These are phyloP conservation scores for Drechslerella coelobrocha DNA, from an alignment of 2,329 filamentous ascomycete species.

Conservation along the genomic window DNA sequence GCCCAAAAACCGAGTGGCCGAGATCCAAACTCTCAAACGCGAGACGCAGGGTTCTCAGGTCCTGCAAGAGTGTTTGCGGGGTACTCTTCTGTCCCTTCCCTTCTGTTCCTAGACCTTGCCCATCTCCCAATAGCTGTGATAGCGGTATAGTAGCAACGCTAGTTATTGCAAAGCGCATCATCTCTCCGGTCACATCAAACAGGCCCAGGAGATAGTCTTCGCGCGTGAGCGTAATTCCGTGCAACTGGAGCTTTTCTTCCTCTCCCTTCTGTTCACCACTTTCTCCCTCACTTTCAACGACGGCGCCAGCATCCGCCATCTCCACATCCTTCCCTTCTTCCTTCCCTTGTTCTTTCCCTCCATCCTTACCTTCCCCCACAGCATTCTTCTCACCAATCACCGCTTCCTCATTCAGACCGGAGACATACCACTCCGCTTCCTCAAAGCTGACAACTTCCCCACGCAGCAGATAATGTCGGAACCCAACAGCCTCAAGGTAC, in stretches of 20 bases:
- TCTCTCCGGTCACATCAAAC: constrained; percentile 91
- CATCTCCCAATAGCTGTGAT: constrained; percentile 61
- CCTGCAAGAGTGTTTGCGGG: constrained; percentile 22
- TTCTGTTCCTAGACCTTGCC: constrained; percentile 58
- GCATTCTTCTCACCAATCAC: constrained; percentile 54
- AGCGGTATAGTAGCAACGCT: constrained; percentile 72
- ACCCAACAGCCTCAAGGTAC: constrained; percentile 88
- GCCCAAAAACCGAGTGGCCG: constrained; percentile 71
- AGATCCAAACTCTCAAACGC: constrained; percentile 66
- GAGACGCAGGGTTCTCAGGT: constrained; percentile 53
- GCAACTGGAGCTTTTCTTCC: constrained; percentile 56
- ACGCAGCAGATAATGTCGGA: constrained; percentile 82
- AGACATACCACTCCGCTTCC: constrained; percentile 36
- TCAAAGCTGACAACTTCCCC: constrained; percentile 71
- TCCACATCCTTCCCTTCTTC: constrained; percentile 47
- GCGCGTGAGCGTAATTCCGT: constrained; percentile 70
- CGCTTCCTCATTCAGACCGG: constrained; percentile 55
- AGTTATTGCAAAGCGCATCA: constrained; percentile 96
- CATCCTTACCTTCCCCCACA: constrained; percentile 57
- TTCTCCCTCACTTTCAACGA: neutral
- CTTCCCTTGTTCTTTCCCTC: constrained; percentile 17
- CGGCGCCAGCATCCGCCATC: constrained; percentile 21
- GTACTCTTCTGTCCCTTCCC: constrained; percentile 54
- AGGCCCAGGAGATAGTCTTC: constrained; percentile 90
- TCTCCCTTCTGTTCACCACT: neutral